Percentiles rank a stretch among this genome's conserved stretches.
phyloP scores from a whole-genome alignment of 805 yeast species.

The Clavispora phyllophila region DNA sequence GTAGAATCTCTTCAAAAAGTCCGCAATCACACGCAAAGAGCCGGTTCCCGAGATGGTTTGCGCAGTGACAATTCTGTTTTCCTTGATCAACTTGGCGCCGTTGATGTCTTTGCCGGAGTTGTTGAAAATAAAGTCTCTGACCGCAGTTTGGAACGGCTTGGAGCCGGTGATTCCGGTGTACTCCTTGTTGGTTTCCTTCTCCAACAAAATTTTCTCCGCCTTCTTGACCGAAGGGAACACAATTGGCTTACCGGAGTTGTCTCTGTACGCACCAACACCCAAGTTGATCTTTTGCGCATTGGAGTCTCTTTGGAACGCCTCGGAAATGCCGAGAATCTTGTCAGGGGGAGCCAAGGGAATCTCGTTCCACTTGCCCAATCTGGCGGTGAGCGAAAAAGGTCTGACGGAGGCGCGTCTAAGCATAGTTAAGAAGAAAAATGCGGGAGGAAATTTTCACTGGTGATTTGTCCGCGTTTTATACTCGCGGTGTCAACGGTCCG shows the following conservation, averaged over 20 bases:
- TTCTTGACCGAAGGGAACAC: slow-evolving; percentile 70
- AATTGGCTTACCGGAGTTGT: slow-evolving; percentile 82
- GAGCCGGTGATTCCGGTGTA: slow-evolving; percentile 85
- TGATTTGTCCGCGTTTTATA: background rate
- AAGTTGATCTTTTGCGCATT: slow-evolving; percentile 55
- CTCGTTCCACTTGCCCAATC: slow-evolving; percentile 24
- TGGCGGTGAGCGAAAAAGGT: slow-evolving; percentile 14
- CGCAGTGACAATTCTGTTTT: slow-evolving; percentile 68
- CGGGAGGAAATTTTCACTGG: background rate
- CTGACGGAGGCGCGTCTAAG: slow-evolving; percentile 14
- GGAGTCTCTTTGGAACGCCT: slow-evolving; percentile 63
- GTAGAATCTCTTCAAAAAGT: slow-evolving; percentile 62
- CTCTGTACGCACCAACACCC: slow-evolving; percentile 94
- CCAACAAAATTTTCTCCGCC: slow-evolving; percentile 54
- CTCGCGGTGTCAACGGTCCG: background rate
- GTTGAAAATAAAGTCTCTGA: slow-evolving; percentile 68
- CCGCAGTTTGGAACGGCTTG: slow-evolving; percentile 58
- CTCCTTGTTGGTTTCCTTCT: slow-evolving; percentile 63
- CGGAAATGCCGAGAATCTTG: slow-evolving; percentile 77
- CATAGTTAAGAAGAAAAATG: slow-evolving; percentile 6
- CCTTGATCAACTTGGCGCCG: slow-evolving; percentile 52
- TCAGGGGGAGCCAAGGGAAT: slow-evolving; percentile 69
- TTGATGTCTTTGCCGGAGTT: slow-evolving; percentile 47
- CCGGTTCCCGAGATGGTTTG: slow-evolving; percentile 97
- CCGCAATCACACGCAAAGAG: slow-evolving; percentile 80